Base-by-base conservation (phyloP, 1,139 yeast species). In the Wickerhamomyces sp. region DNA sequence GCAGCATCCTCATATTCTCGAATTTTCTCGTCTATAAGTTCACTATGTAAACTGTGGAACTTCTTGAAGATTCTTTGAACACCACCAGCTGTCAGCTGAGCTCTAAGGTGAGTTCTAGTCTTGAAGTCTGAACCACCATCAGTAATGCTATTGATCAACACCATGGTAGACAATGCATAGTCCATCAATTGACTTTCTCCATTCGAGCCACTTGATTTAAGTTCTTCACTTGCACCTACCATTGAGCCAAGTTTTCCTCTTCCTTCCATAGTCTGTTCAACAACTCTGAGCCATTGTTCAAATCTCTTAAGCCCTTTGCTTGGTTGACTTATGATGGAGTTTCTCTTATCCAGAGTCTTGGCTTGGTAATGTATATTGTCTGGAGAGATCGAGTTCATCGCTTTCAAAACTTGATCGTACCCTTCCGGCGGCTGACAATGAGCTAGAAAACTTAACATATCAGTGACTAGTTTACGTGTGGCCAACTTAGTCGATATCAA, bases 151-250 rank as follows among this genome's bases (percentile, higher is more conserved):
- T 85, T 85, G 43, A 91, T 76, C 49, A 93, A 75, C 36, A 89
- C 71, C 75, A 91, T 75, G 0, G 96, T 84, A 15, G 91, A 79
- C 42, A 84, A 71, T 34, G 93, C 81, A 64, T 91, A 93, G 52
- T 91, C 97, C 55, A 82, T 69, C 30, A 93, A 73, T 45, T 85
- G 81, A 52, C 79, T 80, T 59, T 90, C 96, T 37, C 83, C 76
- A 4, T 72, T 67, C 2, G 75, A 44, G 26, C 70, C 71, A 14
- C 61, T 53, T 13, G 78, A 70, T 51, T 81, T 81, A 46, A 82
- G 73, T 54, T 93, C 98, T n/a, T 85, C 95, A 50, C 91, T 83
- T 1, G 97, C 96, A 2, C 97, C 97, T 9, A 93, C 98, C 56
- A 84, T 67, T 0, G 96, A 87, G 14, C 96, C 95, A 74, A 85